phyloP scores from a whole-genome alignment of 257 asterid genomes.

The Solanum ahanhuiri region DNA sequence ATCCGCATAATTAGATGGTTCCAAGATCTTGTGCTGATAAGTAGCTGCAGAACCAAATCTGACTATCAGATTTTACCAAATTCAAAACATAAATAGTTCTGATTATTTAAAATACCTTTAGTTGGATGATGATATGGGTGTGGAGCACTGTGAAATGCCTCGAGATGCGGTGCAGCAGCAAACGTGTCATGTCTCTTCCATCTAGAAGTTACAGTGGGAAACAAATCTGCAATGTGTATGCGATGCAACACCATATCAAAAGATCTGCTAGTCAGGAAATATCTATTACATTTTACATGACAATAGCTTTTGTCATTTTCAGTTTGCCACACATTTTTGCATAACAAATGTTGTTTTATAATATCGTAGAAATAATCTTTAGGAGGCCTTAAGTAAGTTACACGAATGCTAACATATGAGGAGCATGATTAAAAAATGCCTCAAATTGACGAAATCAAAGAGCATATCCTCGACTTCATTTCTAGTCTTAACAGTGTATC shows the following conservation, averaged over 20 bases:
- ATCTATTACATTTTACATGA: neutral
- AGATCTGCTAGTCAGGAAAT: neutral
- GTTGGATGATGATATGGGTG: constrained; percentile 19
- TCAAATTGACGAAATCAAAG: neutral
- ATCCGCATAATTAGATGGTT: constrained; percentile 14
- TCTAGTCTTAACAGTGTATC: neutral
- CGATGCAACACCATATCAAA: neutral
- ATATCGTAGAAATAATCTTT: neutral
- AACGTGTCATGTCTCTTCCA: neutral
- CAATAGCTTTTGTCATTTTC: neutral
- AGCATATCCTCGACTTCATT: neutral
- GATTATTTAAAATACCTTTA: constrained; percentile 12
- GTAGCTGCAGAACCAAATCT: constrained; percentile 21
- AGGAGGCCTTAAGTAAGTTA: neutral
- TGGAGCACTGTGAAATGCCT: constrained; percentile 14
- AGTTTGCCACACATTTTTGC: neutral
- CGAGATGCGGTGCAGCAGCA: constrained; percentile 18
- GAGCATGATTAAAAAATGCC: neutral
- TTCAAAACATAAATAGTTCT: neutral
- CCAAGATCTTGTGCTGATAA: constrained; percentile 7
- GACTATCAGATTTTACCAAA: neutral
- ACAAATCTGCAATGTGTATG: constrained; percentile 5
- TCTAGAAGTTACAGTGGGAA: neutral
- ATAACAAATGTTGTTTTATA: neutral
- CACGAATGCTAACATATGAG: neutral